These are phyloP conservation scores for Emericellopsis cladophorae DNA, from an alignment of 2,329 filamentous ascomycete species.

Conservation along the genomic window DNA sequence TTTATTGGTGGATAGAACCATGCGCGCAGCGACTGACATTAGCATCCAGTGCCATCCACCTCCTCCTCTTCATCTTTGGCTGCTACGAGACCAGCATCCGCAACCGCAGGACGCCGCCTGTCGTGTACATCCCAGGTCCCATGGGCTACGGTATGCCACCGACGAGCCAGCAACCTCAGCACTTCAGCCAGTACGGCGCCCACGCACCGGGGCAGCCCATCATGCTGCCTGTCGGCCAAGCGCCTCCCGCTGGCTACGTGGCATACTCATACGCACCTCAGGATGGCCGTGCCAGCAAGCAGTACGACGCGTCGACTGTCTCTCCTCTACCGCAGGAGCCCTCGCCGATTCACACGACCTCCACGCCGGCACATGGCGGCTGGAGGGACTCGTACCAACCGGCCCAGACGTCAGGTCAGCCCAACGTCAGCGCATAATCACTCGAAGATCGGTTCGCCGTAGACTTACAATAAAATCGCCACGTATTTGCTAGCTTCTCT, in stretches of 20 bases:
- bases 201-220: background rate
- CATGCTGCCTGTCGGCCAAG: conserved; percentile 1
- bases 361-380: background rate
- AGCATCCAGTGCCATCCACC: conserved; percentile 6
- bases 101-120: conserved; percentile 4
- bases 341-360: background rate
- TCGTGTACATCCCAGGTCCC: conserved; percentile 6
- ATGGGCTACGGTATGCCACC: background rate
- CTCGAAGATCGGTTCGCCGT: too few species aligned
- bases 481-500: too few species aligned
- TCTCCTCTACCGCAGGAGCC: conserved; percentile 1
- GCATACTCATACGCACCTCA: background rate
- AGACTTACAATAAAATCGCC: too few species aligned
- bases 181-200: background rate
- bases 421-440: too few species aligned
- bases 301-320: background rate
- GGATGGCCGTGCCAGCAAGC: background rate
- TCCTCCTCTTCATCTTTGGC: conserved; percentile 10
- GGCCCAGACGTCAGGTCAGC: too few species aligned
- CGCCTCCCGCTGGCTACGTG: conserved; percentile 1
- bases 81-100: conserved; percentile 9
- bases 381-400: too few species aligned
- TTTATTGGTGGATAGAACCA: background rate
- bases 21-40: background rate
- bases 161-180: background rate